These are phyloP conservation scores for Saposhnikovia divaricata DNA, from an alignment of 129 eudicot species.

Conservation along the genomic window DNA sequence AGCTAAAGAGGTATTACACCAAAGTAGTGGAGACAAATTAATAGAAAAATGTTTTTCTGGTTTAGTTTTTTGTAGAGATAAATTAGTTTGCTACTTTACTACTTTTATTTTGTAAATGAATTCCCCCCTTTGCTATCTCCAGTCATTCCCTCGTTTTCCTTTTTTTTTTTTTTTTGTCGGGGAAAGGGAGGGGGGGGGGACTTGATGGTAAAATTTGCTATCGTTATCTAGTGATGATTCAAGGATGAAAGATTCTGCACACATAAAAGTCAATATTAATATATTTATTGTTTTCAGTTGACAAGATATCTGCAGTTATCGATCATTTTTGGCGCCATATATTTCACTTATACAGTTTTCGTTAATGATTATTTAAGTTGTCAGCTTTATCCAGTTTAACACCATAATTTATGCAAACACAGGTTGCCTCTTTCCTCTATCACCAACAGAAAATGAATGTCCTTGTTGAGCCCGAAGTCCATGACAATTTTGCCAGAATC, in stretches of 20 bases:
- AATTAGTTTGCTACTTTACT: neutral
- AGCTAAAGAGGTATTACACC: constrained; percentile 80
- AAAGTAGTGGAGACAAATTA: constrained; percentile 4
- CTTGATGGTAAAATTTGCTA: neutral
- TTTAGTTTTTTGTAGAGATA: neutral
- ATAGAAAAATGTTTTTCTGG: neutral
- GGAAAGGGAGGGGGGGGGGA: neutral
- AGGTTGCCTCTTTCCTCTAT: constrained; percentile 92
- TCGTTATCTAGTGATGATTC: neutral
- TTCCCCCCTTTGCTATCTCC: neutral
- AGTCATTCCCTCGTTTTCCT: neutral
- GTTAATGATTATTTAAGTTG: neutral
- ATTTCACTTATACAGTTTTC: neutral
- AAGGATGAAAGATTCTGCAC: neutral
- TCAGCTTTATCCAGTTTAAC: constrained; percentile 10
- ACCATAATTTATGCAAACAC: constrained; percentile 18
- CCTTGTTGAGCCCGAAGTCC: constrained; percentile 98
- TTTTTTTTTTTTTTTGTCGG: neutral
- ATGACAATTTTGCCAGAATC: constrained; percentile 86
- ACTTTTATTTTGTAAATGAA: neutral
- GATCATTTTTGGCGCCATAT: neutral
- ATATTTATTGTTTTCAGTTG: neutral
- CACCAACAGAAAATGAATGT: constrained; percentile 90
- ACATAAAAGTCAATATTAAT: neutral
- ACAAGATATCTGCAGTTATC: neutral